Evolutionary conservation across 2,329 filamentous ascomycete species (phyloP).

Genomic region (Capronia epimyces): DNA sequence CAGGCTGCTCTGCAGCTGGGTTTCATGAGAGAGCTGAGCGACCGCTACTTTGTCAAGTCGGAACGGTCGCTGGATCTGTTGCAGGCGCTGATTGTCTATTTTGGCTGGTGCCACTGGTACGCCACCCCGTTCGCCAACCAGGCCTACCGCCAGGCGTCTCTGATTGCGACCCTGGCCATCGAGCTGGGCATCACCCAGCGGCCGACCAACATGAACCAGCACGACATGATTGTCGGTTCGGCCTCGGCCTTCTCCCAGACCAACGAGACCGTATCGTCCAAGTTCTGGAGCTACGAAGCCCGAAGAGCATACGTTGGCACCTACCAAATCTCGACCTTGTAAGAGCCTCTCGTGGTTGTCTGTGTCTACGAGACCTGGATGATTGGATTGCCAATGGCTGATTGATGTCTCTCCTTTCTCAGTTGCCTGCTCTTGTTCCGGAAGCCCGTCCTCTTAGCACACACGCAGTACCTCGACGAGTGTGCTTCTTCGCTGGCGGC

Average conservation of each 20-base stretch:
- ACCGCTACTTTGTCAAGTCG: conserved; percentile 13
- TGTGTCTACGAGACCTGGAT: too few species aligned
- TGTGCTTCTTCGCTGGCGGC: conserved; percentile 13
- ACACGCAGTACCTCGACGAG: conserved; percentile 17
- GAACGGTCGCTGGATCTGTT: conserved; percentile 18
- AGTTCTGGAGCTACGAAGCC: conserved; percentile 17
- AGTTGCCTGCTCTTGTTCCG: conserved; percentile 1
- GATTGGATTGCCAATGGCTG: too few species aligned
- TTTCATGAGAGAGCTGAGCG: conserved; percentile 10
- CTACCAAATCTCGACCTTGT: conserved; percentile 14
- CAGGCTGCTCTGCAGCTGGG: conserved; percentile 7
- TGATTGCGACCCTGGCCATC: conserved; percentile 42
- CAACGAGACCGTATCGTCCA: conserved; percentile 9
- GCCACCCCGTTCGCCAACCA: conserved; percentile 6
- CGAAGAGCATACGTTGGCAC: conserved; percentile 13
- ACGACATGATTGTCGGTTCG: conserved; percentile 15
- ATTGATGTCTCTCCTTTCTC: too few species aligned
- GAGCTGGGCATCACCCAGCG: conserved; percentile 16
- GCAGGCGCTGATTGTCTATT: conserved; percentile 19
- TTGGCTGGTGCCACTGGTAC: conserved; percentile 19
- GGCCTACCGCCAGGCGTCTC: conserved; percentile 44
- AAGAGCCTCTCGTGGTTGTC: neutral
- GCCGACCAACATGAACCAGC: conserved; percentile 15
- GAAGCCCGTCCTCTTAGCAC: conserved; percentile 1
- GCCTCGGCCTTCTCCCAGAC: neutral